phyloP scores from a whole-genome alignment of 2,329 filamentous ascomycete species.

The Aspergillus unguis region DNA sequence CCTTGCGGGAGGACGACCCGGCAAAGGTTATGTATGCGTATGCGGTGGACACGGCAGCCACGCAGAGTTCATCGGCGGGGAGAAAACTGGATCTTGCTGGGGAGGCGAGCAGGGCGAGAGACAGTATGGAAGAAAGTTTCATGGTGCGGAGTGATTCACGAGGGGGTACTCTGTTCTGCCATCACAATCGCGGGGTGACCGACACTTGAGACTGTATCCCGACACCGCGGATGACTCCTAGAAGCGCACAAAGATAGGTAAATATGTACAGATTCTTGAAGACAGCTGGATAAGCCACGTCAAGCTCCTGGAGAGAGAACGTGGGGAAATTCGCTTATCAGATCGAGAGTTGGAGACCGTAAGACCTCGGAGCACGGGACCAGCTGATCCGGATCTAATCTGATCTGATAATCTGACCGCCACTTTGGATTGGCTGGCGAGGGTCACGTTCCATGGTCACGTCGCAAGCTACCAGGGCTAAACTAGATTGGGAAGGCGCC shows the following conservation, averaged over 20 bases:
- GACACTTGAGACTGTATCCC: neutral
- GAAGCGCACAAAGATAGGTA: neutral
- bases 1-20: slow-evolving; percentile 17
- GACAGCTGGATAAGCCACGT: neutral
- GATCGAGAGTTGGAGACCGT: neutral
- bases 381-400: neutral
- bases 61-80: slow-evolving; percentile 29
- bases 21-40: slow-evolving; percentile 33
- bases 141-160: neutral
- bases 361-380: neutral
- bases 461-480: too few relatives aligned
- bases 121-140: neutral
- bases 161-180: neutral
- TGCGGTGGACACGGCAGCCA: slow-evolving; percentile 31
- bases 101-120: neutral
- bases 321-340: neutral
- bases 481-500: too few relatives aligned
- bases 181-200: neutral
- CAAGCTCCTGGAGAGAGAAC: neutral
- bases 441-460: neutral
- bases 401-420: neutral
- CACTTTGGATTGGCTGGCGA: neutral
- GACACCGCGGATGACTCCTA: too few relatives aligned
- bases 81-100: slow-evolving; percentile 5
- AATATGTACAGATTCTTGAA: neutral